Percentiles rank a stretch among this genome's conserved stretches.
These are phyloP conservation scores for Oryza longistaminata DNA, from an alignment of 176 grass and related monocot genomes.

Conservation along the genomic window DNA sequence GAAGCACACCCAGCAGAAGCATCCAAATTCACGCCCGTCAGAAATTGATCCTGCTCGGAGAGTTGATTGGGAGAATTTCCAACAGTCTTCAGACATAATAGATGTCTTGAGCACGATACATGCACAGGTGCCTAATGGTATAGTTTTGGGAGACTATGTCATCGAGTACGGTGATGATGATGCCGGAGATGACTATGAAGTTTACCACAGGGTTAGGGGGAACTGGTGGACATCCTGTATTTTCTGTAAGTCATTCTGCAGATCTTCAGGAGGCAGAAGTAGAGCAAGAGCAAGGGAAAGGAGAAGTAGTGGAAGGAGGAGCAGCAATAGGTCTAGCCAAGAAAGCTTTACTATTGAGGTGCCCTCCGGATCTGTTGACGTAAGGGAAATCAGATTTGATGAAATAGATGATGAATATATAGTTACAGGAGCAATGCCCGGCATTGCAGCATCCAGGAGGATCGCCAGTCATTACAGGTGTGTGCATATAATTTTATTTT, in stretches of 20 bases:
- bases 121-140: slow-evolving; percentile 72
- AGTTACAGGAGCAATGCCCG: slow-evolving; percentile 53
- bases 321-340: slow-evolving; percentile 47
- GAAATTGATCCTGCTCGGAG: slow-evolving; percentile 76
- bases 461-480: slow-evolving; percentile 63
- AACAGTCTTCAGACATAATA: slow-evolving; percentile 84
- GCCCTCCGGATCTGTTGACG: slow-evolving; percentile 55
- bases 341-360: slow-evolving; percentile 61
- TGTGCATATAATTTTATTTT: background rate
- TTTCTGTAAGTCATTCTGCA: slow-evolving; percentile 64
- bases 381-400: slow-evolving; percentile 76
- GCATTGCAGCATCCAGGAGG: slow-evolving; percentile 50
- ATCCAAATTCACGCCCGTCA: slow-evolving; percentile 81
- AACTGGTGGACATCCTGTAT: slow-evolving; percentile 85
- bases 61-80: slow-evolving; percentile 93
- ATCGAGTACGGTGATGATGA: slow-evolving; percentile 94
- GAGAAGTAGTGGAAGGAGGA: slow-evolving; percentile 53
- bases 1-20: slow-evolving; percentile 82
- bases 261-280: slow-evolving; percentile 58
- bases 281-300: slow-evolving; percentile 49
- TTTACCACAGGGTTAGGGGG: slow-evolving; percentile 64
- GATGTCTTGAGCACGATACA: slow-evolving; percentile 97
- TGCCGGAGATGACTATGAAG: slow-evolving; percentile 78
- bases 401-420: slow-evolving; percentile 79
- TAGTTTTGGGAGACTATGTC: slow-evolving; percentile 91